These are phyloP conservation scores for Skeletonema menzelii DNA, from an alignment of 108 stramenopile species.

Conservation along the genomic window DNA sequence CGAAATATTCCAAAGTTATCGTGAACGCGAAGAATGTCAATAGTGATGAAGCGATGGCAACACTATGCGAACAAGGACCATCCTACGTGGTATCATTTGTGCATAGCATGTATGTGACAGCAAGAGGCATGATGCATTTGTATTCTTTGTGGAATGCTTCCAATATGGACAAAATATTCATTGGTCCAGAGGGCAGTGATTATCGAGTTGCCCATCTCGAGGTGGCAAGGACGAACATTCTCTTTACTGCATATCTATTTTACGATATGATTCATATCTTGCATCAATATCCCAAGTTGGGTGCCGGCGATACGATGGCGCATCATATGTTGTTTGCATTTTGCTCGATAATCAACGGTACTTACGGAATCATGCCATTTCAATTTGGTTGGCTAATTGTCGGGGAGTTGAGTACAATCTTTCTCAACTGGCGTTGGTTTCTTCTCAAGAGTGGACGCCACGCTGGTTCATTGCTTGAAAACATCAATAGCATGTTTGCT, in stretches of 20 bases:
- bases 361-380: slow-evolving; percentile 36
- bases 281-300: slow-evolving; percentile 37
- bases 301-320: slow-evolving; percentile 31
- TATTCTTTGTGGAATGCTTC: slow-evolving; percentile 16
- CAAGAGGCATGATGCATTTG: slow-evolving; percentile 31
- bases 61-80: slow-evolving; percentile 29
- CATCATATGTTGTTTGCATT: slow-evolving; percentile 41
- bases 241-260: slow-evolving; percentile 43
- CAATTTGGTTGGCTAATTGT: slow-evolving; percentile 43
- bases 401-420: slow-evolving; percentile 44
- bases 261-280: slow-evolving; percentile 42
- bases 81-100: slow-evolving; percentile 43
- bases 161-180: slow-evolving; percentile 30
- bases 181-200: background rate
- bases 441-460: slow-evolving; percentile 21
- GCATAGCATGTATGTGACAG: slow-evolving; percentile 37
- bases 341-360: slow-evolving; percentile 35
- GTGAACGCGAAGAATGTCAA: background rate
- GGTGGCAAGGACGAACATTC: slow-evolving; percentile 31
- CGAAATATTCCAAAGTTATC: background rate
- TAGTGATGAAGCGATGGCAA: slow-evolving; percentile 9
- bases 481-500: slow-evolving; percentile 30
- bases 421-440: slow-evolving; percentile 46
- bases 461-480: background rate
- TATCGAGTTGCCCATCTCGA: slow-evolving; percentile 23